phyloP scores from a whole-genome alignment of 176 grass and related monocot genomes.

The sorghum (Sorghum bicolor) region Sorghum_bicolor_NCBIv3 NC_012870.2:18107501-18108000 shows the following conservation, averaged over 20 bases:
- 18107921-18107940: not conserved
- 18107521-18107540: not conserved
- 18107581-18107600: too few species aligned
- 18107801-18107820: not conserved
- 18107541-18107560: not conserved
- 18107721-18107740: not conserved
- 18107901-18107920: not conserved
- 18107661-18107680: not conserved
- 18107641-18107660: not conserved
- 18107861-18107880: not conserved
- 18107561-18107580: too few species aligned
- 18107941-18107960: not conserved
- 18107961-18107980: not conserved
- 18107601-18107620: not conserved
- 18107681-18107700: too few species aligned
- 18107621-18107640: not conserved
- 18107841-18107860: not conserved
- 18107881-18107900: not conserved
- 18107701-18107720: not conserved
- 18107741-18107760: not conserved
- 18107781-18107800: not conserved
- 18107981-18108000: not conserved
- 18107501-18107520: not conserved
- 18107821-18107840: not conserved
- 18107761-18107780: not conserved